Conservation (phyloP, 1,139 yeast genomes). For the Zygosaccharomyces pseudobailii region DNA sequence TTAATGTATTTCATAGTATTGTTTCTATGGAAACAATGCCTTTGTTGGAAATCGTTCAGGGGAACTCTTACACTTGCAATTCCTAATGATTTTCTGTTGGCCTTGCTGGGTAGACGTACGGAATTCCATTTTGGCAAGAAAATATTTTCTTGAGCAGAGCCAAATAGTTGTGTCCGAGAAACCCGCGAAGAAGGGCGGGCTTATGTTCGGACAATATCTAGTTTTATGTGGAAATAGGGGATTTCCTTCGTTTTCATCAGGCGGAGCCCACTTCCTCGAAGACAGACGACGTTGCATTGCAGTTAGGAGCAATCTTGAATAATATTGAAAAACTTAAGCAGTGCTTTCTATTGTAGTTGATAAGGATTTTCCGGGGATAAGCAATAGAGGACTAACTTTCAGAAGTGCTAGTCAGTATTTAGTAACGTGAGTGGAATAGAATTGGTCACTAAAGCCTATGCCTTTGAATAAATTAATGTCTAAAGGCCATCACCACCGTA, state of each 20-base stretch:
- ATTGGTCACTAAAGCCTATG: background rate
- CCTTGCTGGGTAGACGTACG: background rate
- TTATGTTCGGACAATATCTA: background rate
- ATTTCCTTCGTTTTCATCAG: background rate
- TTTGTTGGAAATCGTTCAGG: too few relatives aligned
- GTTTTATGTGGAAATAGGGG: background rate
- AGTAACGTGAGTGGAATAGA: background rate
- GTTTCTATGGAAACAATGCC: too few relatives aligned
- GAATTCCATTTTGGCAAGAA: background rate
- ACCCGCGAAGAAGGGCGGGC: background rate
- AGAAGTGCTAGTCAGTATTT: background rate
- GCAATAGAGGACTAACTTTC: background rate
- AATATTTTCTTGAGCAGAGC: background rate
- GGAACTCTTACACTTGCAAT: too few relatives aligned
- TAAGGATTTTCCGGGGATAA: background rate
- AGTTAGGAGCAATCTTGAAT: background rate
- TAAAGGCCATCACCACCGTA: background rate
- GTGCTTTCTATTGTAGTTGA: background rate
- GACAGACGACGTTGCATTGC: background rate
- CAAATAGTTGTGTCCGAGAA: background rate
- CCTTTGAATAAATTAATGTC: constrained; percentile 4
- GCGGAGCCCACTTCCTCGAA: background rate
- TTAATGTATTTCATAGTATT: background rate
- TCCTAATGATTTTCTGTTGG: background rate
- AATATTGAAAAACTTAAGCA: background rate